Evolutionary conservation across 2,329 filamentous ascomycete species (phyloP).

Genomic region (Phialophora verrucosa): DNA sequence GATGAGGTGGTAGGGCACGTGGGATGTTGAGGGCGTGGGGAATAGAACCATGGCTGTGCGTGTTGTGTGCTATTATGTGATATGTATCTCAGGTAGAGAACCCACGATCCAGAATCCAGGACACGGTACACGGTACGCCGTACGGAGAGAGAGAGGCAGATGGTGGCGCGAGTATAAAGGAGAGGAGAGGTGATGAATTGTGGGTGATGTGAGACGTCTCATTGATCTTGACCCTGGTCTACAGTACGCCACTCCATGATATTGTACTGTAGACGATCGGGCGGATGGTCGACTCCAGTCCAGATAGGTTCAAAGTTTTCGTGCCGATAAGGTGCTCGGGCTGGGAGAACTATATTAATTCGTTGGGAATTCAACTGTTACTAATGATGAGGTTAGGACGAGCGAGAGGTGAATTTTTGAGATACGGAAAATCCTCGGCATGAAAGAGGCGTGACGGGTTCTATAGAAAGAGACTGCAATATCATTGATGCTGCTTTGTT

Average conservation of each 20-base stretch:
- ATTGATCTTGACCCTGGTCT: background rate
- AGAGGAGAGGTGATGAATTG: background rate
- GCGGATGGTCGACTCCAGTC: background rate
- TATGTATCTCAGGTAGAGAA: background rate
- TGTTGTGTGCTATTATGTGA: background rate
- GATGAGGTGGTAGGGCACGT: constrained; percentile 84
- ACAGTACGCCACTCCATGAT: background rate
- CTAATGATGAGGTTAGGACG: background rate
- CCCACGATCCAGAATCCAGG: no score
- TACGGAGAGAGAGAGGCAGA: background rate
- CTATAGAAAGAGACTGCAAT: background rate
- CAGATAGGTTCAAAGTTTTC: background rate
- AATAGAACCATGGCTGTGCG: constrained; percentile 62
- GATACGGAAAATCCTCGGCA: background rate
- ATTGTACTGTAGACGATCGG: background rate
- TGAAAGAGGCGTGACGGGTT: no score
- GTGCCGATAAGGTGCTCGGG: background rate
- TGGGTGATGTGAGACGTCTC: background rate
- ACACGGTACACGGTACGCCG: no score
- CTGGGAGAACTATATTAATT: background rate
- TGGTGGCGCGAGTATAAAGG: background rate
- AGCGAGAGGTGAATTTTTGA: background rate
- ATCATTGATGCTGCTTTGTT: no score
- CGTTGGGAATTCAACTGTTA: background rate
- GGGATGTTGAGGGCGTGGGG: constrained; percentile 89